A percentile compares a stretch with the other conserved stretches of the same genome.
These are phyloP conservation scores for Pterocarpus santalinus DNA, from an alignment of 306 rosid species.

Conservation along the genomic window DNA sequence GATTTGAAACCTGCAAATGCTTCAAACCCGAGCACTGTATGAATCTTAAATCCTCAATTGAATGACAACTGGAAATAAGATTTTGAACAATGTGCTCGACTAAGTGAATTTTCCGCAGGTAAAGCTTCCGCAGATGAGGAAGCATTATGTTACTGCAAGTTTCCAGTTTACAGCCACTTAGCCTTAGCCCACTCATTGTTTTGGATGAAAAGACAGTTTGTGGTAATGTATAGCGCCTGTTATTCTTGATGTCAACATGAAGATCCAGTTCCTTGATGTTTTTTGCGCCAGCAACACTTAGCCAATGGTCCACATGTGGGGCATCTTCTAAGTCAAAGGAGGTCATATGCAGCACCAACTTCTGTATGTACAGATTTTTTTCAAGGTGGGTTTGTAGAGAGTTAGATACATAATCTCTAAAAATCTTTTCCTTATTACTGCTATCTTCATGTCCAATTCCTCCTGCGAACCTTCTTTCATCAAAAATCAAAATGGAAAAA, in stretches of 20 bases:
- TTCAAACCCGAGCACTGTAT: constrained; percentile 58
- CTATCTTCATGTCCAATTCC: constrained; percentile 28
- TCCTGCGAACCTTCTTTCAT: constrained; percentile 46
- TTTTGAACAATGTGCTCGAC: constrained; percentile 28
- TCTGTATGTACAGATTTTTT: constrained; percentile 27
- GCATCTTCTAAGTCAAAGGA: constrained; percentile 29
- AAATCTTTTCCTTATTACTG: constrained; percentile 5
- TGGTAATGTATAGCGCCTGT: constrained; percentile 38
- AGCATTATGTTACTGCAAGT: constrained; percentile 23
- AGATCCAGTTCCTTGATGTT: constrained; percentile 57
- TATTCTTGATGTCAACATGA: constrained; percentile 22
- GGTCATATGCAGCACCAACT: constrained; percentile 48
- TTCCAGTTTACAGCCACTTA: constrained; percentile 49
- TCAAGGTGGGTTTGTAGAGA: constrained; percentile 20
- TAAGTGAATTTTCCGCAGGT: constrained; percentile 38
- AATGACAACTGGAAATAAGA: constrained; percentile 54
- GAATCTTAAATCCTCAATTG: constrained; percentile 64
- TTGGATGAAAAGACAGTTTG: constrained; percentile 17
- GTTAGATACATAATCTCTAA: constrained; percentile 39
- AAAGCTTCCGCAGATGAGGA: constrained; percentile 54
- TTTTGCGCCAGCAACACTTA: constrained; percentile 8
- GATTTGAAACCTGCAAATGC: constrained; percentile 35
- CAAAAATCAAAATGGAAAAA: constrained; percentile 53
- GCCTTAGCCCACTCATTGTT: constrained; percentile 47
- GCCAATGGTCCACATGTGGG: constrained; percentile 36